Evolutionary conservation across 192 early-diverging fungal genomes (phyloP), one percentile per base, ranked within the genome.

Genomic region (Allomyces macrogynus): DNA sequence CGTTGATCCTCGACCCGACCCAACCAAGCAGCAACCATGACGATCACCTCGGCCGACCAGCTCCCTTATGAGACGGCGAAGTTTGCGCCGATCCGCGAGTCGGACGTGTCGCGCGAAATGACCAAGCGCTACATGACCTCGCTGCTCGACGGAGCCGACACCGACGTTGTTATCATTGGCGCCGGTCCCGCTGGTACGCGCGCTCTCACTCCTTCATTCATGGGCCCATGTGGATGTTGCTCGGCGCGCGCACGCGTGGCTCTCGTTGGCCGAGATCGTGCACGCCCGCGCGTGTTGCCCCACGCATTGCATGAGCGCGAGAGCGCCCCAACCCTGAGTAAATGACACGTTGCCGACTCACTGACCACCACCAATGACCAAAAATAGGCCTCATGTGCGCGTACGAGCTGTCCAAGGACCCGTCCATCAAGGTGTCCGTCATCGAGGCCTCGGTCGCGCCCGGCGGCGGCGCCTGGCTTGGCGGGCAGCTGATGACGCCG

Each of bases 111-210:
- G 26, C 75, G 81, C 32, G 83, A 76, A 62, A 85, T 85, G 83
- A 78, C 75, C 49, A 73, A 71, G 27, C 78, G 84, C 71, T 87
- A 87, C 79, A 79, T 85, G 76, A 72, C 74, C 61, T 80, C 82
- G 64, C 79, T 84, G 78, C 60, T 80, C 54, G 80, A 87, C 63
- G 76, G 73, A 60, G 79, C 85, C 62, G 80, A 80, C 54, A 77
- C 81, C n/a, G 85, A 87, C 61, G 81, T 87, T 26, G 77, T 87
- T 14, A 82, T 87, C 65, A 80, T 87, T n/a, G 85, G 85, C 69
- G 84, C 81, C 64, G 84, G 84, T 22, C 79, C 81, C 40, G 84
- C 84, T 63, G 69, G 65, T 61, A 64, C 65, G 22, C 54, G 67
- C 64, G 5, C 68, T 60, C 32, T 40, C 8, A 2, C 7, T 40